These are phyloP conservation scores for Claviceps sp. DNA, from an alignment of 2,329 filamentous ascomycete genomes.

Conservation along the genomic window DNA sequence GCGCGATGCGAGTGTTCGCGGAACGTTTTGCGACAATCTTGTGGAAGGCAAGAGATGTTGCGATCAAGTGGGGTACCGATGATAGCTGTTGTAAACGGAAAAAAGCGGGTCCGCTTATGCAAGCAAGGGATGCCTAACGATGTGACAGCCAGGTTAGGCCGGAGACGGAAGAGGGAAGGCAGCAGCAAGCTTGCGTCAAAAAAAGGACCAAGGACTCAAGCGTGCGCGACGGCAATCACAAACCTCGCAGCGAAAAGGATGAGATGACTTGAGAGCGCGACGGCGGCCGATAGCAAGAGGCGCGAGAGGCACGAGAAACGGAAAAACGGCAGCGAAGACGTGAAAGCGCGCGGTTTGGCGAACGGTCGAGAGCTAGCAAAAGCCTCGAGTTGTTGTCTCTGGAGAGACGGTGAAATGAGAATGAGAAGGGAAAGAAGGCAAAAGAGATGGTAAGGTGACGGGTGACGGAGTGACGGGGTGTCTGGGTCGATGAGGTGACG, in stretches of 20 bases:
- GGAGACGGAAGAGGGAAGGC: slow-evolving; percentile 5
- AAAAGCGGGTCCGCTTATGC: slow-evolving; percentile 13
- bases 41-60: background rate
- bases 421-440: slow-evolving; percentile 14
- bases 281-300: background rate
- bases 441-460: slow-evolving; percentile 9
- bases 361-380: slow-evolving; percentile 35
- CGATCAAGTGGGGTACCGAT: background rate
- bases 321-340: slow-evolving; percentile 5
- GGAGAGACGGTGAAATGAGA: slow-evolving; percentile 13
- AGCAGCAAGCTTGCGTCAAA: slow-evolving; percentile 2
- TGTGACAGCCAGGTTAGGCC: slow-evolving; percentile 11
- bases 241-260: slow-evolving; percentile 1
- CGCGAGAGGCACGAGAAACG: slow-evolving; percentile 3
- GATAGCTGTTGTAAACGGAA: slow-evolving; percentile 21
- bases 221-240: slow-evolving; percentile 1
- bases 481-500: slow-evolving; percentile 4
- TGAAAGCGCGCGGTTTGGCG: slow-evolving; percentile 6
- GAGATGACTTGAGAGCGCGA: background rate
- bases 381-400: slow-evolving; percentile 24
- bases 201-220: background rate
- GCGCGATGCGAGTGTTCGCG: slow-evolving; percentile 8
- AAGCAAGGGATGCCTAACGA: slow-evolving; percentile 5
- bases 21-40: slow-evolving; percentile 6
- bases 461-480: background rate